phyloP scores from a whole-genome alignment of 768 basidiomycete genomes.

The Tylopilus rubrobrunneus region DNA sequence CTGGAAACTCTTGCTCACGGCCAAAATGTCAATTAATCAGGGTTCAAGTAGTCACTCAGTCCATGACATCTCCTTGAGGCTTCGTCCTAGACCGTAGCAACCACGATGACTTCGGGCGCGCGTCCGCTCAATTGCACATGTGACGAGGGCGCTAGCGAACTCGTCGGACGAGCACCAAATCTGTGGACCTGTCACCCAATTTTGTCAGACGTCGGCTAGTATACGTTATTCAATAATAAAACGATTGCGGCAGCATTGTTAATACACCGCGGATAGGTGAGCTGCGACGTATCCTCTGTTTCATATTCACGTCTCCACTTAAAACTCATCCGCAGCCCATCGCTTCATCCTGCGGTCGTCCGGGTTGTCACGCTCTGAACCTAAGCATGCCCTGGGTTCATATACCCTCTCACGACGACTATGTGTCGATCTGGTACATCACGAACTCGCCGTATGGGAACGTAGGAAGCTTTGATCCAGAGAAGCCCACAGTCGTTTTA shows the following conservation, averaged over 20 bases:
- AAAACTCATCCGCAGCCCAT: conserved; percentile 12
- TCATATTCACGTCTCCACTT: conserved; percentile 17
- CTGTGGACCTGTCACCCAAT: conserved; percentile 12
- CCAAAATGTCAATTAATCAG: conserved; percentile 10
- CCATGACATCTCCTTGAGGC: not conserved
- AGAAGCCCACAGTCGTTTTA: conserved; percentile 63
- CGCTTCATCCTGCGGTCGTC: conserved; percentile 1
- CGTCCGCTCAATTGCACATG: not conserved
- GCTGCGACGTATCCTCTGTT: conserved; percentile 1
- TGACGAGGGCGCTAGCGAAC: not conserved
- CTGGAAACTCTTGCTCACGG: conserved; percentile 9
- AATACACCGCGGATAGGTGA: conserved; percentile 4
- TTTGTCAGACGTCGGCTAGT: not conserved
- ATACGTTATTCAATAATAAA: not conserved
- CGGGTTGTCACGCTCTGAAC: conserved; percentile 33
- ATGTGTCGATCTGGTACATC: conserved; percentile 67
- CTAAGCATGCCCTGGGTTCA: conserved; percentile 65
- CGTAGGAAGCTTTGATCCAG: conserved; percentile 63
- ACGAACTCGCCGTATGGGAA: conserved; percentile 59
- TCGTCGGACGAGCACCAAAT: not conserved
- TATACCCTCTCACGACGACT: conserved; percentile 57
- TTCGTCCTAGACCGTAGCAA: not conserved
- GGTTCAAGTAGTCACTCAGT: not conserved
- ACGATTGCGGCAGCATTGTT: conserved; percentile 17
- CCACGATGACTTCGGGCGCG: not conserved